Percentiles rank a stretch among this genome's conserved stretches.
Conservation (phyloP, 768 basidiomycete species). For the Tylopilus sp. region DNA sequence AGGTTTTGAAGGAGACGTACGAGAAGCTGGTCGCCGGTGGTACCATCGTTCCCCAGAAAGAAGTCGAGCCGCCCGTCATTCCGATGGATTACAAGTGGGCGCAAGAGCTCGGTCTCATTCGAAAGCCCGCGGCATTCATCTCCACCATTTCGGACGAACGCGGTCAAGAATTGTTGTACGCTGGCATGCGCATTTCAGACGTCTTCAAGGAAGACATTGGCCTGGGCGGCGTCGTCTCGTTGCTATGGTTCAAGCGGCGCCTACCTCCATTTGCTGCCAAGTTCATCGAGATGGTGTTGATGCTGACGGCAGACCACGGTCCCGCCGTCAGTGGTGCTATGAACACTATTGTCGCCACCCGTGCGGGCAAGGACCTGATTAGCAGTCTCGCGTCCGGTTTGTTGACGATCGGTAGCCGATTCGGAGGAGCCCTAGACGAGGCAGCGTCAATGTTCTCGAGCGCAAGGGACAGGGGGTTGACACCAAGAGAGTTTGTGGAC, state of each 20-base stretch:
- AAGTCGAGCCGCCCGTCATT: constrained; percentile 90
- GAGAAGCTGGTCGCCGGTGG: constrained; percentile 72
- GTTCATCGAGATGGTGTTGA: constrained; percentile 99
- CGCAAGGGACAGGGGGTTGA: constrained; percentile 87
- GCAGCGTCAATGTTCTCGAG: constrained; percentile 94
- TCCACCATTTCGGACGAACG: constrained; percentile 99
- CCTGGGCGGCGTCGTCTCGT: constrained; percentile 90
- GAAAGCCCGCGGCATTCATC: constrained; percentile 98
- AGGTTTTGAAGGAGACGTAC: constrained; percentile 81
- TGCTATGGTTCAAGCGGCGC: constrained; percentile 97
- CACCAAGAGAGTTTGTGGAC: constrained; percentile 98
- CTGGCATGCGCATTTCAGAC: constrained; percentile 98
- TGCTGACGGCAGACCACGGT: constrained; percentile 98
- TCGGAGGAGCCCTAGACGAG: constrained; percentile 98
- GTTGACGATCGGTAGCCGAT: constrained; percentile 95
- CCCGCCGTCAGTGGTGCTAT: constrained; percentile 98
- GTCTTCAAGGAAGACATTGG: constrained; percentile 98
- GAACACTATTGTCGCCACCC: constrained; percentile 99
- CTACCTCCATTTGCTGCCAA: constrained; percentile 93
- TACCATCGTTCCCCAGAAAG: constrained; percentile 61
- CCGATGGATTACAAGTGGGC: constrained; percentile 99
- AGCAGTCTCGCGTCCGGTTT: constrained; percentile 95
- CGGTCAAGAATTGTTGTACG: constrained; percentile 96
- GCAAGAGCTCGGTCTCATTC: constrained; percentile 95
- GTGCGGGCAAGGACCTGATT: constrained; percentile 99